Percentiles rank a stretch among this genome's conserved stretches.
These are phyloP conservation scores for Aspergillus pseudotamarii DNA, from an alignment of 2,329 filamentous ascomycete species.

Conservation along the genomic window DNA sequence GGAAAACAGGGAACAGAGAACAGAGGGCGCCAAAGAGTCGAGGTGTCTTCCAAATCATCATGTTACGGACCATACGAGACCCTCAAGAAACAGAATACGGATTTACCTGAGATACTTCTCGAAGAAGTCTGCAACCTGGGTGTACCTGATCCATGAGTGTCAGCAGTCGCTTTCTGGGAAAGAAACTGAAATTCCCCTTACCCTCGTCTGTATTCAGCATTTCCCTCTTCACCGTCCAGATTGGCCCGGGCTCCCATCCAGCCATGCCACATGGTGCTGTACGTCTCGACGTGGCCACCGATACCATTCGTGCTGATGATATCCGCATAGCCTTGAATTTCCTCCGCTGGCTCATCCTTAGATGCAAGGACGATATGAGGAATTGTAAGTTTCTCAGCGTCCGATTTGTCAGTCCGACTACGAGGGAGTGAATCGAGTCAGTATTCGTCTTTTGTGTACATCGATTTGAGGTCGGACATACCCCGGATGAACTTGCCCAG, in stretches of 20 bases:
- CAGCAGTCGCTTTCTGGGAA: not conserved
- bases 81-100: not conserved
- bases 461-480: slow-evolving; percentile 13
- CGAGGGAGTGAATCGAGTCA: not conserved
- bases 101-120: slow-evolving; percentile 22
- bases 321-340: slow-evolving; percentile 56
- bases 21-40: not conserved
- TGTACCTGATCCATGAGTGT: slow-evolving; percentile 14
- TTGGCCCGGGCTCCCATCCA: slow-evolving; percentile 72
- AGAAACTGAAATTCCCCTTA: slow-evolving; percentile 11
- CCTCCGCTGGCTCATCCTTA: slow-evolving; percentile 62
- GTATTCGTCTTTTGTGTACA: not conserved
- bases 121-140: slow-evolving; percentile 28
- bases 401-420: slow-evolving; percentile 54
- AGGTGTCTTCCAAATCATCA: not conserved
- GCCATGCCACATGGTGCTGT: slow-evolving; percentile 68
- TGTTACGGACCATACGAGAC: not conserved
- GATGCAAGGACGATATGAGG: slow-evolving; percentile 67
- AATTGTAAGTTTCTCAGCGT: slow-evolving; percentile 62
- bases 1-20: too few relatives aligned
- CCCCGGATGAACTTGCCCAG: slow-evolving; percentile 41
- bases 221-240: slow-evolving; percentile 56
- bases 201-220: slow-evolving; percentile 64
- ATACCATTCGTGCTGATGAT: slow-evolving; percentile 52
- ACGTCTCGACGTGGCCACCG: slow-evolving; percentile 66